Evolutionary conservation across 2,329 filamentous ascomycete genomes (phyloP).

Genomic region (Calonectria pauciramosa): DNA sequence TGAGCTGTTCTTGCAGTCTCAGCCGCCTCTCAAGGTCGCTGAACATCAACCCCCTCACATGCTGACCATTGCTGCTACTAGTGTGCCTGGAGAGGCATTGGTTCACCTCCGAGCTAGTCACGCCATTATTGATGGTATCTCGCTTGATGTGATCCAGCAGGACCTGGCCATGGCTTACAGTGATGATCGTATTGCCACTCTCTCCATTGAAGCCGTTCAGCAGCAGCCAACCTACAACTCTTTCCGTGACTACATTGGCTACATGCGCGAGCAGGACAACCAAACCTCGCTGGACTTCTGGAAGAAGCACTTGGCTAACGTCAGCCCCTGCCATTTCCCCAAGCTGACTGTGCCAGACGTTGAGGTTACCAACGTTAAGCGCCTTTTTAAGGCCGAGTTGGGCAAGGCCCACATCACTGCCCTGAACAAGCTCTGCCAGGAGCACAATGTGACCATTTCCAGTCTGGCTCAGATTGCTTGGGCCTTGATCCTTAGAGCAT

Average conservation of each 20-base stretch:
- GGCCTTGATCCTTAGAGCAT: background rate
- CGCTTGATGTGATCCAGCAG: background rate
- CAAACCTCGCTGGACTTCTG: background rate
- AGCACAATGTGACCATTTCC: slow-evolving; percentile 2
- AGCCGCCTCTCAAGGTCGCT: background rate
- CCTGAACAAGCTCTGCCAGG: slow-evolving; percentile 10
- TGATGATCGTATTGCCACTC: background rate
- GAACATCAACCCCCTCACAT: background rate
- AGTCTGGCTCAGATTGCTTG: background rate
- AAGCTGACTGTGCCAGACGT: background rate
- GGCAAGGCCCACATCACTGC: background rate
- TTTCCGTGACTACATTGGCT: background rate
- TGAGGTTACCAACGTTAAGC: background rate
- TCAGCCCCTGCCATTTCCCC: slow-evolving; percentile 2
- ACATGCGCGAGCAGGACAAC: background rate
- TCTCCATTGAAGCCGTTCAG: background rate
- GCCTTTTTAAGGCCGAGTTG: background rate
- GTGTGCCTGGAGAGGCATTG: background rate
- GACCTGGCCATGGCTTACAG: background rate
- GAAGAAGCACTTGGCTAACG: slow-evolving; percentile 3
- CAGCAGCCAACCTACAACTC: background rate
- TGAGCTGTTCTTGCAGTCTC: background rate
- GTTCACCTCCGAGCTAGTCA: background rate
- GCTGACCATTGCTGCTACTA: background rate
- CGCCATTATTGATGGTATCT: slow-evolving; percentile 3